phyloP scores from a whole-genome alignment of 495 filamentous ascomycete species.

The Penicilliopsis zonata region DNA sequence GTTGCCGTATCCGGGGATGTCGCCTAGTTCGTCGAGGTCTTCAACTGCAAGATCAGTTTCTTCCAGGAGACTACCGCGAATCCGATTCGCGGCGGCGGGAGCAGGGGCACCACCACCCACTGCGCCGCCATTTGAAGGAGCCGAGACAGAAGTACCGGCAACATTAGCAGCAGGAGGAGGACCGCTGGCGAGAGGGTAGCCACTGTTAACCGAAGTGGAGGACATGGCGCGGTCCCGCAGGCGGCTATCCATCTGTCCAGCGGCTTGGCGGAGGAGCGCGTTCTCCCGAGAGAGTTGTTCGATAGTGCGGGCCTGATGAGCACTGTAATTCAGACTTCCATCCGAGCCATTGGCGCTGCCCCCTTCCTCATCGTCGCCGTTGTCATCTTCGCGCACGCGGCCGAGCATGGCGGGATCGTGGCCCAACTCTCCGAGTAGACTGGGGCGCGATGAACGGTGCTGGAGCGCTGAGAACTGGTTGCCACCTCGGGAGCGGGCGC shows the following conservation, averaged over 20 bases:
- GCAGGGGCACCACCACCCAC: conserved; percentile 40
- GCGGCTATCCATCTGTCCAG: conserved; percentile 46
- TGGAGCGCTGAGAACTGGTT: conserved; percentile 56
- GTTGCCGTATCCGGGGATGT: conserved; percentile 36
- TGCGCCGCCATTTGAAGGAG: conserved; percentile 29
- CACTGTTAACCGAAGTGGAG: conserved; percentile 29
- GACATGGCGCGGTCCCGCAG: conserved; percentile 51
- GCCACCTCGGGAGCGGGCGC: conserved; percentile 35
- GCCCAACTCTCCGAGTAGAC: conserved; percentile 70
- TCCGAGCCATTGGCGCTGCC: conserved; percentile 52
- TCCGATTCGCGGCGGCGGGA: conserved; percentile 43
- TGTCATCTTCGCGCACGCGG: conserved; percentile 70
- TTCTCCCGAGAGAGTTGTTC: conserved; percentile 66
- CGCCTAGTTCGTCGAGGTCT: conserved; percentile 53
- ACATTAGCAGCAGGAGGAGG: conserved; percentile 40
- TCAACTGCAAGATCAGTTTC: conserved; percentile 61
- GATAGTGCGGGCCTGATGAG: conserved; percentile 53
- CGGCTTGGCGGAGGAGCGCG: conserved; percentile 52
- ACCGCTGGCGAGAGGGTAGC: conserved; percentile 34
- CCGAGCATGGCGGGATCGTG: conserved; percentile 59
- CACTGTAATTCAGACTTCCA: conserved; percentile 40
- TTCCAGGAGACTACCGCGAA: conserved; percentile 54
- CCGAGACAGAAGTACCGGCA: no score
- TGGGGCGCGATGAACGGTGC: conserved; percentile 74
- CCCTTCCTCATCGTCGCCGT: conserved; percentile 68